phyloP scores from a whole-genome alignment of 1,284 basidiomycete species.

The Wallemia mellicola region DNA sequence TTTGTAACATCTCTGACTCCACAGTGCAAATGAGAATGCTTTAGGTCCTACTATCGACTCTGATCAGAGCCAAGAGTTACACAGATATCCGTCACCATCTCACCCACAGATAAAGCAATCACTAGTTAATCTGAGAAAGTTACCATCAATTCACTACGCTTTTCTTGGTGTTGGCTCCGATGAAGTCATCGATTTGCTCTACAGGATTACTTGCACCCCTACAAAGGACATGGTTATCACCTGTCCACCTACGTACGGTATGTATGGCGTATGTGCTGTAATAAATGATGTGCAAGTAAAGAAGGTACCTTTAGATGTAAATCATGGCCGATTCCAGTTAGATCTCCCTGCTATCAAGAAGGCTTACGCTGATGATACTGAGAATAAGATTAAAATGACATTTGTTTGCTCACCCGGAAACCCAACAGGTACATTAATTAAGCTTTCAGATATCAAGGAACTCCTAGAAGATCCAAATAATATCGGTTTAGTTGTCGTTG shows the following conservation, averaged over 20 bases:
- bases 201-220: conserved; percentile 61
- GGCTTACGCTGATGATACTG: conserved; percentile 15
- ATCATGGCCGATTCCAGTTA: conserved; percentile 44
- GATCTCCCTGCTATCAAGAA: conserved; percentile 25
- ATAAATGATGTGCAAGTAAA: conserved; percentile 75
- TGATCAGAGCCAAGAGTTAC: conserved; percentile 26
- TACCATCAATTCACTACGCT: conserved; percentile 38
- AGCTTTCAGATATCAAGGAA: conserved; percentile 34
- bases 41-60: conserved; percentile 54
- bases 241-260: conserved; percentile 88
- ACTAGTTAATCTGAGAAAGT: conserved; percentile 36
- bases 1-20: not conserved
- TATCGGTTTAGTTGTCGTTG: conserved; percentile 73
- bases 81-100: conserved; percentile 65
- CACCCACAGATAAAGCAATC: conserved; percentile 47
- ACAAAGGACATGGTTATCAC: conserved; percentile 50
- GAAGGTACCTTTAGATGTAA: conserved; percentile 44
- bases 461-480: conserved; percentile 52
- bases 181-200: conserved; percentile 83
- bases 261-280: conserved; percentile 84
- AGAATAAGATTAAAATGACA: conserved; percentile 57
- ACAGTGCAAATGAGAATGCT: conserved; percentile 72
- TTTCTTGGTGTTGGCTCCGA: conserved; percentile 93
- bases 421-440: conserved; percentile 69
- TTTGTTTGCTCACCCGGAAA: conserved; percentile 95